Percentiles rank a stretch among this genome's conserved stretches.
phyloP scores from a whole-genome alignment of 495 filamentous ascomycete genomes.

The Talaromyces trachyspermus region DNA sequence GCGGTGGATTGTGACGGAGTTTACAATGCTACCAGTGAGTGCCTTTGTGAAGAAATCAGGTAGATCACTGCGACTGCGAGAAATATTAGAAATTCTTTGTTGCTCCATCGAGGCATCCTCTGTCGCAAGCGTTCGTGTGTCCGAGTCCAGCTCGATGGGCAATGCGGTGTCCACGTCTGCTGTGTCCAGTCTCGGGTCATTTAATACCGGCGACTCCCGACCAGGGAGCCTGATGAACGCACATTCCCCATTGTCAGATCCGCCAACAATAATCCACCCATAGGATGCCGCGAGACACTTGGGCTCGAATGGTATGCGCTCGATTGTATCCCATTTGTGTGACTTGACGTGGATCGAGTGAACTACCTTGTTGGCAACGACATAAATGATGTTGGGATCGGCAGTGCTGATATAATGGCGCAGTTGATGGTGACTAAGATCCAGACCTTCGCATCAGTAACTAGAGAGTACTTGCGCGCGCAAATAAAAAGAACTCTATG shows the following conservation, averaged over 20 bases:
- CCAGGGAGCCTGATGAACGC: slow-evolving; percentile 61
- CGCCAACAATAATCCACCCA: slow-evolving; percentile 87
- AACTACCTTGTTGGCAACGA: slow-evolving; percentile 66
- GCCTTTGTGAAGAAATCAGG: slow-evolving; percentile 47
- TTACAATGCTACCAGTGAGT: slow-evolving; percentile 55
- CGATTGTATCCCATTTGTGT: slow-evolving; percentile 65
- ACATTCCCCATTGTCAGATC: slow-evolving; percentile 73
- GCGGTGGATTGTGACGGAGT: slow-evolving; percentile 63
- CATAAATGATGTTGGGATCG: slow-evolving; percentile 70
- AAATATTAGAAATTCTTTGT: slow-evolving; percentile 15
- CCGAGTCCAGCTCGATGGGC: slow-evolving; percentile 47
- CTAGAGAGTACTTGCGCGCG: slow-evolving; percentile 7
- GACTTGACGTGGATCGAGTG: slow-evolving; percentile 65
- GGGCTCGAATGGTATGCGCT: slow-evolving; percentile 71
- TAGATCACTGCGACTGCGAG: slow-evolving; percentile 22
- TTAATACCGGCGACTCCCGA: slow-evolving; percentile 19
- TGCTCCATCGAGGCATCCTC: slow-evolving; percentile 16
- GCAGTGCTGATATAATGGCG: slow-evolving; percentile 83
- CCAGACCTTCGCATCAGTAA: not conserved
- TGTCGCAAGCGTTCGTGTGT: slow-evolving; percentile 21
- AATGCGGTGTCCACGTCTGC: slow-evolving; percentile 55
- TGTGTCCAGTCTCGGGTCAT: slow-evolving; percentile 26
- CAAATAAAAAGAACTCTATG: too few relatives aligned
- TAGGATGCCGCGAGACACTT: slow-evolving; percentile 75
- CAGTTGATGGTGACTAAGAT: slow-evolving; percentile 80